Conservation (phyloP, 306 rosid genomes). For the Citrullus mucosospermus region DNA sequence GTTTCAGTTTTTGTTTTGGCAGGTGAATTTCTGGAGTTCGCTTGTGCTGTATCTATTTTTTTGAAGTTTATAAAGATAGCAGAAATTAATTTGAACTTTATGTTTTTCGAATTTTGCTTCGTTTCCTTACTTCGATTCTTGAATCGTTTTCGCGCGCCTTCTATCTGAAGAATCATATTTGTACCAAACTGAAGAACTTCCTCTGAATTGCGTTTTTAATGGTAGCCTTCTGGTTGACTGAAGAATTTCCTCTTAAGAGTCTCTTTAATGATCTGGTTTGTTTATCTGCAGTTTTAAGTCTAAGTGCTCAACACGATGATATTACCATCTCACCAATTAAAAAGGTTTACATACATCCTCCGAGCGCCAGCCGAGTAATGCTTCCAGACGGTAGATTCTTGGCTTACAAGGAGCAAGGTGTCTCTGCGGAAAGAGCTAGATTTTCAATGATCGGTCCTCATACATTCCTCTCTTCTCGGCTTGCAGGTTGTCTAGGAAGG, state of each 20-base stretch:
- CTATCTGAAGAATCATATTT: background rate
- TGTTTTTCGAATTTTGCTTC: background rate
- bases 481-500: conserved; percentile 50
- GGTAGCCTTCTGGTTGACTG: background rate
- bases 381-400: conserved; percentile 89
- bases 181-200: background rate
- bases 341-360: conserved; percentile 55
- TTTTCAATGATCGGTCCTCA: conserved; percentile 72
- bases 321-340: conserved; percentile 23
- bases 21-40: conserved; percentile 26
- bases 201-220: background rate
- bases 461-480: conserved; percentile 80
- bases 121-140: background rate
- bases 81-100: background rate
- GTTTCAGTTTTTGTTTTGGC: conserved; percentile 50
- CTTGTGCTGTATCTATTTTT: background rate
- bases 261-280: conserved; percentile 4
- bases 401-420: conserved; percentile 80
- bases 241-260: background rate
- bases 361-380: conserved; percentile 52
- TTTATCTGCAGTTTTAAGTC: conserved; percentile 41
- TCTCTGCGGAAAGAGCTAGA: conserved; percentile 62
- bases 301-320: conserved; percentile 23
- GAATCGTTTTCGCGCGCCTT: background rate
- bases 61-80: background rate